Evolutionary conservation across 2,329 filamentous ascomycete species (phyloP).

Genomic region (Xylariaceae sp.): DNA sequence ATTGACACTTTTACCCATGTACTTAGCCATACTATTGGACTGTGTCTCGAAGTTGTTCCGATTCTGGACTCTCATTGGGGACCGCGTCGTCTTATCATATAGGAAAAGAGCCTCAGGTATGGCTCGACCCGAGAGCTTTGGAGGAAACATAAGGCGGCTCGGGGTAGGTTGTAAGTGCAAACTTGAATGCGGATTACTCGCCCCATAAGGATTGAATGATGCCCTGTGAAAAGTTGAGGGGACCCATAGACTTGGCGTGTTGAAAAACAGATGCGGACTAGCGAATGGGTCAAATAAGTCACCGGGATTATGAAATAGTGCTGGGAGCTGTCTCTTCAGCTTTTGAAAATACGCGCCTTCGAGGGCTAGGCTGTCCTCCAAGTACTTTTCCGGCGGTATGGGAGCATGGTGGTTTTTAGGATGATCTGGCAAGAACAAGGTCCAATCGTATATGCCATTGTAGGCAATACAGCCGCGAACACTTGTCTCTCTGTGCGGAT

Average conservation of each 20-base stretch:
- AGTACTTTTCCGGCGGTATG: constrained; percentile 13
- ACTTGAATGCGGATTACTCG: too few species aligned
- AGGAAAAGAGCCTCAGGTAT: constrained; percentile 48
- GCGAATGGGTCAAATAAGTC: constrained; percentile 56
- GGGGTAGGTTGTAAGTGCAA: constrained; percentile 9
- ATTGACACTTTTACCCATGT: constrained; percentile 46
- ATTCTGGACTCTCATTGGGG: not conserved
- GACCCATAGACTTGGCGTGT: constrained; percentile 43
- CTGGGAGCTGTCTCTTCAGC: constrained; percentile 34
- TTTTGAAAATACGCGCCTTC: constrained; percentile 34
- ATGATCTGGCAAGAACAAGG: constrained; percentile 52
- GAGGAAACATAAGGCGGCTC: constrained; percentile 43
- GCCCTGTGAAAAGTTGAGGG: constrained; percentile 41
- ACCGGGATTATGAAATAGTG: constrained; percentile 45
- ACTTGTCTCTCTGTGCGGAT: constrained; percentile 38
- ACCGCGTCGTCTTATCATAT: constrained; percentile 35
- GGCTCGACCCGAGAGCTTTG: constrained; percentile 41
- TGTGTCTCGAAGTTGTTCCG: constrained; percentile 44
- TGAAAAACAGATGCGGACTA: constrained; percentile 55
- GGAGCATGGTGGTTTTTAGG: constrained; percentile 35
- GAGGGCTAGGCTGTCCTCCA: constrained; percentile 21
- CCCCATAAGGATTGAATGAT: constrained; percentile 14
- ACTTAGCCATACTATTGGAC: constrained; percentile 40
- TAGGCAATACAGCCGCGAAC: constrained; percentile 51
- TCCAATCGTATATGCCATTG: constrained; percentile 63